Evolutionary conservation across 306 rosid genomes (phyloP).

Genomic region (Corylus avellana): DNA sequence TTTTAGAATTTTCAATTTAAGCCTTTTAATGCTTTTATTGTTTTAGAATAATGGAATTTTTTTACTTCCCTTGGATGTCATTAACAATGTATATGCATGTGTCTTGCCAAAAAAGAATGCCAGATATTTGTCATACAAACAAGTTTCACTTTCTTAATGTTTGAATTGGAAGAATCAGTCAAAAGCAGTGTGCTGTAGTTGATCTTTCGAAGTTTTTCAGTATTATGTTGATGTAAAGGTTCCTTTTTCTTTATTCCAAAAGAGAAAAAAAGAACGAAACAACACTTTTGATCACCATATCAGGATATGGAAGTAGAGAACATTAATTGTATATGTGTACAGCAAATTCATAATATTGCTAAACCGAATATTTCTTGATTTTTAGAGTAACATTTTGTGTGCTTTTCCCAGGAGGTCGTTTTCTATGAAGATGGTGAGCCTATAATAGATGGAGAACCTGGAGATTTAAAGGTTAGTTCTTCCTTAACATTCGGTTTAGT

Average conservation of each 20-base stretch:
- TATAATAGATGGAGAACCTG: slow-evolving; percentile 90
- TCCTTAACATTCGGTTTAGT: slow-evolving; percentile 13
- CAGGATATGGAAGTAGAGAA: not conserved
- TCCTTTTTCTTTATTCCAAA: not conserved
- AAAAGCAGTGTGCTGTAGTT: not conserved
- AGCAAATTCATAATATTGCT: not conserved
- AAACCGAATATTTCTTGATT: not conserved
- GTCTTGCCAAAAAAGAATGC: not conserved
- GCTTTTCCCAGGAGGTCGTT: slow-evolving; percentile 71
- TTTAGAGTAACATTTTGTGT: slow-evolving; percentile 18
- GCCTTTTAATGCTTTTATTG: not conserved
- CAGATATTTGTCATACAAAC: not conserved
- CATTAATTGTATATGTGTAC: not conserved
- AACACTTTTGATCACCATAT: not conserved
- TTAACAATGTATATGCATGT: not conserved
- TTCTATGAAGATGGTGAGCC: slow-evolving; percentile 99
- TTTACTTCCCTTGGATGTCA: not conserved
- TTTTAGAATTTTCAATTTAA: slow-evolving; percentile 15
- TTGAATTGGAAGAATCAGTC: not conserved
- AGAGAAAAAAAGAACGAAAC: not conserved
- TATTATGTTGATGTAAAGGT: not conserved
- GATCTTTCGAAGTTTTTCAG: not conserved
- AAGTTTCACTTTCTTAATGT: not conserved
- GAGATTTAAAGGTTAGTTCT: slow-evolving; percentile 82
- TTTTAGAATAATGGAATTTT: not conserved